Evolutionary conservation across 371 early-diverging fungal genomes (phyloP), one percentile per base, ranked within the genome.

Genomic region (Lichtheimia ornata): DNA sequence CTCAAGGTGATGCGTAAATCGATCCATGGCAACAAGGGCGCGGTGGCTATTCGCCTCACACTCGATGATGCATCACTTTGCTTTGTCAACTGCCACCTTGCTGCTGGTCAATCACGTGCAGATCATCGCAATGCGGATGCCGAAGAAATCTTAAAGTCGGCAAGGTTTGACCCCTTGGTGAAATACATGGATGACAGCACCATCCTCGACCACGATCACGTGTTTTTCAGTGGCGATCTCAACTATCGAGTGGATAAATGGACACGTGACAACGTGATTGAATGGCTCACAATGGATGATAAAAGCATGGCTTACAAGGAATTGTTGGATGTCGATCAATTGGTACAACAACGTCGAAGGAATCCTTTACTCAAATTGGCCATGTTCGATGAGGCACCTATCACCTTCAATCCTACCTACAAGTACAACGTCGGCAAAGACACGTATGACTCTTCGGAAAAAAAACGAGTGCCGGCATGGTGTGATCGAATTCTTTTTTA

Each of bases 21-120:
- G 13, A 42, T 72, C 3, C 92, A 94, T 66, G 95, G 94, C 5
- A 95, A 94, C 76, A 95, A 95, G 85, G 95, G 95, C 13, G 92
- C 88, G 15, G 84, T 93, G 43, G 88, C 88, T n/a, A 84, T 87
- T 17, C 83, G 94, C 3, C 71, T 95, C 44, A 67, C 88, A 4
- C 69, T 88, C 53, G 89, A 92, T 65, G 88, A 94, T 61, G 75
- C 90, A 1, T 88, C 91, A 6, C 69, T 95, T 18, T 92, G 93
- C 62, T 94, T 95, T 67, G 87, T 94, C 52, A 93, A 92, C 66
- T 87, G 89, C 60, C 96, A 95, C 71, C 73, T 95, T 57, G 93
- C 94, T 2, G 96, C 96, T 3, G 92, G 93, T 25, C 93, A 93
- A 64, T 82, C 77, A 0, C 83, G 93, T 42, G 78, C 85, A 1